These are phyloP conservation scores for Cryoendolithus antarcticus DNA, from an alignment of 2,329 filamentous ascomycete genomes.

Conservation along the genomic window DNA sequence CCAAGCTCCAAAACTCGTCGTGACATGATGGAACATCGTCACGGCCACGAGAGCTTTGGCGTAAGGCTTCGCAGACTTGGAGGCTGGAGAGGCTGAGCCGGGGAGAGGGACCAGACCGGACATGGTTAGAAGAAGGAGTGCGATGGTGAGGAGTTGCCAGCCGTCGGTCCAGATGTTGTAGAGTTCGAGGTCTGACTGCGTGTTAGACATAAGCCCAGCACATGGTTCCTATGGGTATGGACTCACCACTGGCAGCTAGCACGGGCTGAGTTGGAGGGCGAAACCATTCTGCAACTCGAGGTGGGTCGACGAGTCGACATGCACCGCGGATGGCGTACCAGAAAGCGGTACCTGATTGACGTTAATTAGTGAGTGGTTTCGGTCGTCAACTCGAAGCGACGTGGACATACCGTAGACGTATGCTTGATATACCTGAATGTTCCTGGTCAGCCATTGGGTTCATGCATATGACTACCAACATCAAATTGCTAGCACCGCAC, in stretches of 20 bases:
- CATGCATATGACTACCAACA: background rate
- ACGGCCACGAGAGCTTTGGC: conserved; percentile 20
- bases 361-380: background rate
- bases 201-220: background rate
- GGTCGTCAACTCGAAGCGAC: background rate
- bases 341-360: conserved; percentile 15
- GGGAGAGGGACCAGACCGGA: conserved; percentile 21
- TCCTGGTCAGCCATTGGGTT: background rate
- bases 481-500: no score
- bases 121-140: conserved; percentile 19
- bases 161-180: conserved; percentile 26
- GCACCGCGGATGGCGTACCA: conserved; percentile 24
- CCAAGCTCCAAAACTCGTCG: conserved; percentile 22
- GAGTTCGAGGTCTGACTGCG: conserved; percentile 22
- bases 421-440: conserved; percentile 12
- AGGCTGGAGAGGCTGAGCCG: conserved; percentile 10
- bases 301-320: conserved; percentile 22
- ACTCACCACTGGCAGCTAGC: conserved; percentile 15
- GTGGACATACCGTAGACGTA: conserved; percentile 11
- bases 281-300: conserved; percentile 24
- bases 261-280: conserved; percentile 17
- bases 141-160: conserved; percentile 22
- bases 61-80: conserved; percentile 18
- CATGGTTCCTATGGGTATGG: background rate
- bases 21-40: conserved; percentile 24